phyloP scores from a whole-genome alignment of 2,329 filamentous ascomycete genomes.

The Sodiomyces alkalinus region DNA sequence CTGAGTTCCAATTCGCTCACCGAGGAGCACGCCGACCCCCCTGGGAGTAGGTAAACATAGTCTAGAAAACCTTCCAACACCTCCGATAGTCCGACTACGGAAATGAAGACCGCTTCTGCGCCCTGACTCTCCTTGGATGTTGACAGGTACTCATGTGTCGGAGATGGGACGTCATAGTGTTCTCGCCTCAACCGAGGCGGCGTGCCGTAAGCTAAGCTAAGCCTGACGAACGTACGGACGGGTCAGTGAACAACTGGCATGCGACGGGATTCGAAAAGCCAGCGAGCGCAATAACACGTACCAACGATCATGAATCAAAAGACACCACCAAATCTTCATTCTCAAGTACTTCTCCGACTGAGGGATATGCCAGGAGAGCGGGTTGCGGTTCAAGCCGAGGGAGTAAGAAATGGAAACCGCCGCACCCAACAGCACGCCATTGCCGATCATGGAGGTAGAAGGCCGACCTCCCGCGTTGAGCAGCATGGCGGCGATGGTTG shows the following conservation, averaged over 20 bases:
- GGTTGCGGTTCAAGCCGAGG: constrained; percentile 37
- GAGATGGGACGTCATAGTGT: constrained; percentile 32
- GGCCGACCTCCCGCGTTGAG: constrained; percentile 45
- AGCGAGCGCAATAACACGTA: constrained; percentile 12
- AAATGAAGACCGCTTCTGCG: constrained; percentile 6
- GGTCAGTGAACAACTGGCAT: neutral
- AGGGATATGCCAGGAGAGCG: constrained; percentile 35
- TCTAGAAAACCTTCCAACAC: constrained; percentile 8
- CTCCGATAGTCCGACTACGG: constrained; percentile 5
- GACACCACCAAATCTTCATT: constrained; percentile 40
- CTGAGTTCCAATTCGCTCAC: constrained; percentile 17
- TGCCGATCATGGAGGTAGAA: constrained; percentile 43
- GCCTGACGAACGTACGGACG: constrained; percentile 17
- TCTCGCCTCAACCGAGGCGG: constrained; percentile 28
- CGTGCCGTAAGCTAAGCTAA: constrained; percentile 36
- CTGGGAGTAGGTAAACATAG: constrained; percentile 8
- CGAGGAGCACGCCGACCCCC: neutral
- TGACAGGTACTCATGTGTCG: constrained; percentile 19
- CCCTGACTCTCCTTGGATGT: neutral
- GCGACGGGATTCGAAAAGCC: neutral
- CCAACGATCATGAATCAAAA: constrained; percentile 40
- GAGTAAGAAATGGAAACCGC: constrained; percentile 37
- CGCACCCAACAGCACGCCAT: constrained; percentile 32
- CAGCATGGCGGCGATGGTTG: constrained; percentile 40
- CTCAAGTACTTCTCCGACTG: constrained; percentile 32